A percentile compares a stretch with the other conserved stretches of the same genome.
Evolutionary conservation across 495 filamentous ascomycete genomes (phyloP).

Genomic region (Amphirosellinia nigrospora): DNA sequence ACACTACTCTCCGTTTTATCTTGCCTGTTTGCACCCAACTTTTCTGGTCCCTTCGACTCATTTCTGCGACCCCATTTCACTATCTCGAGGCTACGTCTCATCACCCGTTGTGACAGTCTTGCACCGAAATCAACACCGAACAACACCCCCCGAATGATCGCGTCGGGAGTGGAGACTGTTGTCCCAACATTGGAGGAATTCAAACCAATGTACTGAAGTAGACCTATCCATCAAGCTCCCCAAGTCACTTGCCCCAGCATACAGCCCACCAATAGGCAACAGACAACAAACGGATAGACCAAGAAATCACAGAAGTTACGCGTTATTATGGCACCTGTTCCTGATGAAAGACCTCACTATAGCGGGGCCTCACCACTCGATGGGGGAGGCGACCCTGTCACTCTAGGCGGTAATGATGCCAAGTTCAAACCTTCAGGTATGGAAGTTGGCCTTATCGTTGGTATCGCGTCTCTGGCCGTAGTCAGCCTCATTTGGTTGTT

Average conservation of each 20-base stretch:
- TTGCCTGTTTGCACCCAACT: neutral
- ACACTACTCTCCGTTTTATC: neutral
- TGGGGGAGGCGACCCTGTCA: slow-evolving; percentile 31
- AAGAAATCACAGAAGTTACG: neutral
- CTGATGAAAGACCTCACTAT: slow-evolving; percentile 33
- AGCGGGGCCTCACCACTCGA: slow-evolving; percentile 36
- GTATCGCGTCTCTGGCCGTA: slow-evolving; percentile 29
- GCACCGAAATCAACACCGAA: neutral
- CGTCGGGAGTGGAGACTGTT: neutral
- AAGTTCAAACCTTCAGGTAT: slow-evolving; percentile 33
- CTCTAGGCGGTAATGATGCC: slow-evolving; percentile 25
- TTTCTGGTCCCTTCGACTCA: neutral
- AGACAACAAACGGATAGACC: neutral
- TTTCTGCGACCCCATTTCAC: neutral
- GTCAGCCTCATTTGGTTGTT: slow-evolving; percentile 34
- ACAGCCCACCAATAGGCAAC: neutral
- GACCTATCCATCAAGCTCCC: neutral
- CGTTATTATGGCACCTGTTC: slow-evolving; percentile 33
- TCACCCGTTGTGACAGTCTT: neutral
- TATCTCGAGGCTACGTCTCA: neutral
- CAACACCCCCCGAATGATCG: neutral
- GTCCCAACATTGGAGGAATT: neutral
- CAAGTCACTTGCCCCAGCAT: neutral
- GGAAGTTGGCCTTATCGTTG: slow-evolving; percentile 40
- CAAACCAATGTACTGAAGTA: neutral